Conservation (phyloP, 306 rosid genomes). For the Cucurbita maxima region DNA sequence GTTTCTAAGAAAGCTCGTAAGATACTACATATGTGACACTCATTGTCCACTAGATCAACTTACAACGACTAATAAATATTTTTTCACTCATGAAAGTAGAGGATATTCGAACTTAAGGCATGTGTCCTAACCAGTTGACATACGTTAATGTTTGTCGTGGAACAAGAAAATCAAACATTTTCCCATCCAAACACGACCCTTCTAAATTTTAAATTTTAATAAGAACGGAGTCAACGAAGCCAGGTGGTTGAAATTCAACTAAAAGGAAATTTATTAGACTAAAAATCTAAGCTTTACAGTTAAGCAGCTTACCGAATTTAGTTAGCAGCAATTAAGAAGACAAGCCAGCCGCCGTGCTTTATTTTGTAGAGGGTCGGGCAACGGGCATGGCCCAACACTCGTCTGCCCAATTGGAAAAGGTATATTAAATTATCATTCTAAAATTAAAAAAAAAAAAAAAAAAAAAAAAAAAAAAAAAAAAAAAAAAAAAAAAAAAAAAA, state of each 20-base stretch:
- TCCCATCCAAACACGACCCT: background rate
- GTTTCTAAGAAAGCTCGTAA: too few relatives aligned
- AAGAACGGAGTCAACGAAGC: background rate
- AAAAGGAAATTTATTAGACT: background rate
- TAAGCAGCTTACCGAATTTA: slow-evolving; percentile 1
- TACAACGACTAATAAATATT: too few relatives aligned
- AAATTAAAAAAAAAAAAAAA: too few relatives aligned
- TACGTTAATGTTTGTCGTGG: too few relatives aligned
- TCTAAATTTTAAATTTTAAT: background rate
- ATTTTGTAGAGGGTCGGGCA: too few relatives aligned
- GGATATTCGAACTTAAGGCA: too few relatives aligned
- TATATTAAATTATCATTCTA: background rate
- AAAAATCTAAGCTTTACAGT: background rate
- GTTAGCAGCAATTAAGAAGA: background rate
- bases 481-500: too few relatives aligned
- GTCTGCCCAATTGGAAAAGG: background rate
- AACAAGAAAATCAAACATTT: background rate
- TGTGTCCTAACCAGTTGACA: too few relatives aligned
- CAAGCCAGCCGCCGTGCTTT: background rate
- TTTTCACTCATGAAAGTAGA: too few relatives aligned
- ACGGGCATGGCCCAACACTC: background rate
- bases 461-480: too few relatives aligned
- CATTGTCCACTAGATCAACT: too few relatives aligned
- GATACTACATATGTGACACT: too few relatives aligned
- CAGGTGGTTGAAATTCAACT: background rate